These are phyloP conservation scores for Purshia tridentata DNA, from an alignment of 306 rosid genomes.

Conservation along the genomic window DNA sequence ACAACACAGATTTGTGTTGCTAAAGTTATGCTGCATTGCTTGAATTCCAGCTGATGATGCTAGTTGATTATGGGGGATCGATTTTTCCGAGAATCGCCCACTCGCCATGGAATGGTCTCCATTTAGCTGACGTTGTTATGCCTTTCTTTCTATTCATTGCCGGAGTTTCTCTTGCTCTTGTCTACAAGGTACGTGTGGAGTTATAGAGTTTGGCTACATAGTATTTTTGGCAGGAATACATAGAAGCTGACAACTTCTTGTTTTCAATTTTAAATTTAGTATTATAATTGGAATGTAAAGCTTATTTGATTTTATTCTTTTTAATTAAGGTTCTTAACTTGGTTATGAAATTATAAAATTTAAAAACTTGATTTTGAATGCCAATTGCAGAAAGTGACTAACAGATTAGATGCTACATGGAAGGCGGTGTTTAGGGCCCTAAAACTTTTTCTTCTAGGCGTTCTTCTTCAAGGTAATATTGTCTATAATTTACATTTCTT, in stretches of 20 bases:
- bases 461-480: slow-evolving; percentile 80
- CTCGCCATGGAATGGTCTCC: slow-evolving; percentile 82
- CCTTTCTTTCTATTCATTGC: slow-evolving; percentile 84
- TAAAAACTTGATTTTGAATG: slow-evolving; percentile 3
- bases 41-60: slow-evolving; percentile 69
- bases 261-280: not conserved
- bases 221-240: not conserved
- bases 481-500: not conserved
- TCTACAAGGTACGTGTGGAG: slow-evolving; percentile 52
- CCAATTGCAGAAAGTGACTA: slow-evolving; percentile 50
- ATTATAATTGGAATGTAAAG: not conserved
- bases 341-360: not conserved
- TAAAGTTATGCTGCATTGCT: not conserved
- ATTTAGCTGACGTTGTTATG: slow-evolving; percentile 82
- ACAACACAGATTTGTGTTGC: not conserved
- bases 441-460: slow-evolving; percentile 62
- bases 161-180: slow-evolving; percentile 75
- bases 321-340: not conserved
- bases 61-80: slow-evolving; percentile 76
- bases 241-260: not conserved
- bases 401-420: slow-evolving; percentile 54
- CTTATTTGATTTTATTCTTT: not conserved
- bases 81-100: slow-evolving; percentile 69
- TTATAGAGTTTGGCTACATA: not conserved
- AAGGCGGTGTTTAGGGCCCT: slow-evolving; percentile 53